Evolutionary conservation across 2,329 filamentous ascomycete genomes (phyloP).

Genomic region (Pestalotiopsis sp.): DNA sequence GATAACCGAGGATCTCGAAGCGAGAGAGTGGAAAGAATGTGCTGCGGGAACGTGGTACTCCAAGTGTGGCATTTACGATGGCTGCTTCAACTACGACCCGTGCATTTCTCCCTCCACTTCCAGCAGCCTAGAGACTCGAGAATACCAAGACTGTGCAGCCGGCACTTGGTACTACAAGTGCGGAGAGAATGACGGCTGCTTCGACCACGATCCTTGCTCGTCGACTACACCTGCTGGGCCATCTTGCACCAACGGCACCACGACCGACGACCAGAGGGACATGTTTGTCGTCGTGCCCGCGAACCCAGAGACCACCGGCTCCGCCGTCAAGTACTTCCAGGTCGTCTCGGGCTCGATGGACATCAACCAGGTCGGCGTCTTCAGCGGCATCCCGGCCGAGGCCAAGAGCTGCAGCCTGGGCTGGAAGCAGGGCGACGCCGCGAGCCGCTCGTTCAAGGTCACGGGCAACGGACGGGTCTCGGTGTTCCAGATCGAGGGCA

Average conservation of each 20-base stretch:
- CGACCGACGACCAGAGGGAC: neutral
- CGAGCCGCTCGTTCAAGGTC: slow-evolving; percentile 39
- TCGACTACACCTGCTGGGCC: neutral
- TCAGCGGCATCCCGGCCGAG: slow-evolving; percentile 29
- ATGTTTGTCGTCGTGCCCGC: neutral
- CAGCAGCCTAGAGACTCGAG: neutral
- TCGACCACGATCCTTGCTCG: neutral
- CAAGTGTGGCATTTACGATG: neutral
- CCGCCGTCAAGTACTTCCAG: neutral
- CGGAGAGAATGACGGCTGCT: neutral
- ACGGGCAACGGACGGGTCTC: slow-evolving; percentile 26
- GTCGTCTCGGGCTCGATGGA: neutral
- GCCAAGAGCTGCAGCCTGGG: slow-evolving; percentile 29
- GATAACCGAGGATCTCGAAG: neutral
- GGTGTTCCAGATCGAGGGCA: slow-evolving; percentile 14
- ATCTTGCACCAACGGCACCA: neutral
- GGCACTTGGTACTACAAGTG: neutral
- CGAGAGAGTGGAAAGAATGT: neutral
- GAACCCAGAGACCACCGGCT: neutral
- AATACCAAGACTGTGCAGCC: neutral
- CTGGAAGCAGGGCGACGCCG: slow-evolving; percentile 36
- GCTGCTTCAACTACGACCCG: neutral
- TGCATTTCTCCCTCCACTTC: neutral
- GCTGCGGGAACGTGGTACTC: neutral
- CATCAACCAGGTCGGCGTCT: slow-evolving; percentile 32